Percentiles rank a stretch among this genome's conserved stretches.
These are phyloP conservation scores for Tetradesmus obliquus DNA, from an alignment of 139 green algal genomes.

Conservation along the genomic window DNA sequence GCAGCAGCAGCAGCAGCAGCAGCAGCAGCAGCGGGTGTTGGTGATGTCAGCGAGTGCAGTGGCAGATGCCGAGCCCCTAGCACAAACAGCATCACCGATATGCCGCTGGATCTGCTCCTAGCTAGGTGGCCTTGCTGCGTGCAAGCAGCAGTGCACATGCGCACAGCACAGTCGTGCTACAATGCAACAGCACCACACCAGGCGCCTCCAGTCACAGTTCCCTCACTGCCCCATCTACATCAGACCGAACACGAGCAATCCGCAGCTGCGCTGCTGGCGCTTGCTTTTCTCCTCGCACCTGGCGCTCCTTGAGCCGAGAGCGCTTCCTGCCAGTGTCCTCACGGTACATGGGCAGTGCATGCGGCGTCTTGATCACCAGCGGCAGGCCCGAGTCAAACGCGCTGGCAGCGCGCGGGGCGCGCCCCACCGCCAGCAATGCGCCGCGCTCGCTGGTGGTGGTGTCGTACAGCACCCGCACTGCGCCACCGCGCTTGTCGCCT, in stretches of 20 bases:
- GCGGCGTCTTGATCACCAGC: conserved; percentile 84
- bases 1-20: not conserved
- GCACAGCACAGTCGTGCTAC: too few species aligned
- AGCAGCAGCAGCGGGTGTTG: not conserved
- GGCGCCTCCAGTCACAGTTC: too few species aligned
- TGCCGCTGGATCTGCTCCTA: too few species aligned
- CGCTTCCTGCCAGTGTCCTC: conserved; percentile 57
- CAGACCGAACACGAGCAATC: too few species aligned
- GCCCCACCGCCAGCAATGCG: conserved; percentile 75
- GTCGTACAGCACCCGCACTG: conserved; percentile 86
- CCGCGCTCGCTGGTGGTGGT: conserved; percentile 76
- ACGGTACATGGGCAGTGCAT: conserved; percentile 88
- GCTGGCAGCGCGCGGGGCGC: conserved; percentile 62
- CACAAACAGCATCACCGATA: too few species aligned
- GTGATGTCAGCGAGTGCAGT: not conserved
- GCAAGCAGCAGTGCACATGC: too few species aligned
- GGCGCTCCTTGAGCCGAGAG: conserved; percentile 37
- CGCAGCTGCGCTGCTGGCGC: too few species aligned
- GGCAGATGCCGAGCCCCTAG: too few species aligned
- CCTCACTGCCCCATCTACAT: too few species aligned
- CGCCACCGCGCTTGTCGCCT: conserved; percentile 52
- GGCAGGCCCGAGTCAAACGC: conserved; percentile 76
- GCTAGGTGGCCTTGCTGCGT: too few species aligned
- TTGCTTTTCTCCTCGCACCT: not conserved
- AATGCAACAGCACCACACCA: too few species aligned